Evolutionary conservation across 192 early-diverging fungal genomes (phyloP), one percentile per base, ranked within the genome.

Genomic region (Pilobolus umbonatus): DNA sequence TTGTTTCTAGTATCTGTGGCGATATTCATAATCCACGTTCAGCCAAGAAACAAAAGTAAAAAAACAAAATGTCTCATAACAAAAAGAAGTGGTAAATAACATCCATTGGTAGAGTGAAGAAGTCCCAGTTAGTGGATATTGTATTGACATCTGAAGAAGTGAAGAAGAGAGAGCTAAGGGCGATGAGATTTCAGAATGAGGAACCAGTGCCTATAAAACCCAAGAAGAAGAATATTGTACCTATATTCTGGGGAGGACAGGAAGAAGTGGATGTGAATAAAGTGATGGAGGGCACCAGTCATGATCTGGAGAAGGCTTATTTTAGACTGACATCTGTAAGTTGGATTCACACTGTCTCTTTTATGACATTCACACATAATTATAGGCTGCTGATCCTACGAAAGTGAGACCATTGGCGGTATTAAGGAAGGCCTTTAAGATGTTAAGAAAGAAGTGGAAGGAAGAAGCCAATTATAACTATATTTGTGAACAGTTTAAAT

Each of bases 401-500:
- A 90, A 83, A 15, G 94, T 99, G n/a, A 76, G 96, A 4, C 96
- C 96, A 42, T 71, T 94, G 43, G 72, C 67, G 24, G 69, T 99
- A 1, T 68, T 97, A 35, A 76, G 78, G 49, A 65, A 89, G 49
- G 85, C 96, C 1, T 71, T 97, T 9, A 85, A 89, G 36, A 72
- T 90, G 8, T 68, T 99, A 47, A 83, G 80, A 67, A 35, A 60
- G 29, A 88, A 87, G 65, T 99, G 96, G 96, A 73, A 79, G 19
- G 65, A 79, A 25, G 87, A 97, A 24, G 77, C 73, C 48, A 90
- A 99, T 65, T 99, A 99, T 66, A 83, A 91, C 9, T 99, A 93
- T 68, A 91, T 95, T 29, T 96, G 95, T 69, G 92, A 96, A 64
- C 96, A 99, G 68, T 89, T 99, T 64, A 99, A 99, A 68, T 89